Conservation (phyloP, 768 basidiomycete species). For the Termitomyces sp. region DNA sequence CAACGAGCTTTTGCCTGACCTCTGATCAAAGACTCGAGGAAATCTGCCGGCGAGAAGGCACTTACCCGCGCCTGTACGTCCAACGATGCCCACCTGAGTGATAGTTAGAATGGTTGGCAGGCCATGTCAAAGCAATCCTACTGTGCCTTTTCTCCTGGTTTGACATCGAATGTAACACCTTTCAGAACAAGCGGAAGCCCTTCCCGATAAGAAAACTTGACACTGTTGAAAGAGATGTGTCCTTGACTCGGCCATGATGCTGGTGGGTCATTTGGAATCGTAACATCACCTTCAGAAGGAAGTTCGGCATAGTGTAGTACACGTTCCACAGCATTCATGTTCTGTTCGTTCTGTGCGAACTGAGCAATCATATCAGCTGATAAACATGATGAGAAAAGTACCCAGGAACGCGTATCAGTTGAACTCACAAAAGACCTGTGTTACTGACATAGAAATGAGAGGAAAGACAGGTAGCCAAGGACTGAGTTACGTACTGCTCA, state of each 20-base stretch:
- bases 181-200: conserved; percentile 65
- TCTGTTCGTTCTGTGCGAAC: conserved; percentile 61
- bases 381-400: neutral
- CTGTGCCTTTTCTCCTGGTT: conserved; percentile 61
- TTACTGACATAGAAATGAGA: conserved; percentile 27
- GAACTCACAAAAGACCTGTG: conserved; percentile 42
- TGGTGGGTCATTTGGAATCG: conserved; percentile 42
- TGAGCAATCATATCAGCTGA: conserved; percentile 51
- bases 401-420: neutral
- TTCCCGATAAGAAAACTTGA: conserved; percentile 53
- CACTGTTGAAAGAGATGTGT: conserved; percentile 49
- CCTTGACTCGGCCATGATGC: conserved; percentile 49
- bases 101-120: neutral
- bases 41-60: neutral
- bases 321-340: conserved; percentile 72
- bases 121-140: neutral
- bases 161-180: conserved; percentile 51
- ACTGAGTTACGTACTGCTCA: conserved; percentile 35
- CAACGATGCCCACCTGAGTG: conserved; percentile 41
- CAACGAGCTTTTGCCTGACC: conserved; percentile 51
- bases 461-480: neutral
- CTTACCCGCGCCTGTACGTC: conserved; percentile 43
- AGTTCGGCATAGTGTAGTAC: conserved; percentile 65
- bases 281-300: conserved; percentile 44
- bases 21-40: neutral